Evolutionary conservation across 1,284 basidiomycete genomes (phyloP).

Genomic region (Ustilago curta): DNA sequence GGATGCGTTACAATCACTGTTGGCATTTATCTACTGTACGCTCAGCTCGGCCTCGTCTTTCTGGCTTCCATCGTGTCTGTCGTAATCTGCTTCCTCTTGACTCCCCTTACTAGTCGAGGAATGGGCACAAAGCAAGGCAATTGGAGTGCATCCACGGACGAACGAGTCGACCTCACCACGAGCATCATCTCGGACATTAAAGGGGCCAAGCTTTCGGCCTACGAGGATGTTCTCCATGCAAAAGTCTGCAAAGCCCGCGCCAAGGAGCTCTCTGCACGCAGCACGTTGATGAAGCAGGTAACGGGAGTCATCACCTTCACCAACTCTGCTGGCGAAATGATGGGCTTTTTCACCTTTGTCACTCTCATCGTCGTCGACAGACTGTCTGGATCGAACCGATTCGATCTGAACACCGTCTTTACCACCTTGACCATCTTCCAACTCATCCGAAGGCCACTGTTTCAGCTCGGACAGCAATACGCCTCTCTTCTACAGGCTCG

Average conservation of each 20-base stretch:
- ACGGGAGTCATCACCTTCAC: constrained; percentile 36
- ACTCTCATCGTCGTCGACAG: constrained; percentile 48
- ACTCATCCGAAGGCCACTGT: constrained; percentile 52
- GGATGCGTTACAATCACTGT: constrained; percentile 45
- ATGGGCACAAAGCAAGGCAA: constrained; percentile 47
- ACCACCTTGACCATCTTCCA: constrained; percentile 56
- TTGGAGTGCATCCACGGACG: constrained; percentile 56
- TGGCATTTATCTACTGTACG: constrained; percentile 54
- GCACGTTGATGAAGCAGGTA: constrained; percentile 31
- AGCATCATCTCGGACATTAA: constrained; percentile 59
- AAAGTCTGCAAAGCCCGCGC: constrained; percentile 48
- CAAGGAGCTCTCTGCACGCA: constrained; percentile 40
- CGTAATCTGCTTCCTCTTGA: constrained; percentile 36
- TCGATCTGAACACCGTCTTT: constrained; percentile 57
- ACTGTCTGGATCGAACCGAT: constrained; percentile 38
- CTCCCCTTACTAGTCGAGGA: constrained; percentile 48
- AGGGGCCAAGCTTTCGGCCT: constrained; percentile 63
- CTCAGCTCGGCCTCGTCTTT: constrained; percentile 47
- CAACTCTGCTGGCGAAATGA: constrained; percentile 39
- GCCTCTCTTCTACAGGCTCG: constrained; percentile 49
- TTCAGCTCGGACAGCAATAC: constrained; percentile 58
- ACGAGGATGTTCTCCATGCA: constrained; percentile 48
- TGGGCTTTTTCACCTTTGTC: constrained; percentile 46
- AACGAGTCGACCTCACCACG: constrained; percentile 54
- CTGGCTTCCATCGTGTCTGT: constrained; percentile 47